These are phyloP conservation scores for Lachancea meyersii DNA, from an alignment of 805 yeast genomes.

Conservation along the genomic window DNA sequence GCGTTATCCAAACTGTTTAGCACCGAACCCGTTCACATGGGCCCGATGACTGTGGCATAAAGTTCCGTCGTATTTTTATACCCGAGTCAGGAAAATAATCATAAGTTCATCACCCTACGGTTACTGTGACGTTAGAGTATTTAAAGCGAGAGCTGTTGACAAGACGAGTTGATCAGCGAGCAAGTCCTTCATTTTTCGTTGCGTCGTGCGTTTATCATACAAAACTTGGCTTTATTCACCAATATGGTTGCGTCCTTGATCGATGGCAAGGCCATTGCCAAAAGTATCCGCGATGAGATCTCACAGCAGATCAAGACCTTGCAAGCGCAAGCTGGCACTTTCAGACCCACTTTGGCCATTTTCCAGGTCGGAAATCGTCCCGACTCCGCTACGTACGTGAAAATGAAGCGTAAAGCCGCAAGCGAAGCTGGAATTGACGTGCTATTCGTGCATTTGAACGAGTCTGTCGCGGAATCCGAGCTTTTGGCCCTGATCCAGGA, in stretches of 20 bases:
- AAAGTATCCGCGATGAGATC: conserved; percentile 45
- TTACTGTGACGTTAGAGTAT: neutral
- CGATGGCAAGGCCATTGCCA: conserved; percentile 58
- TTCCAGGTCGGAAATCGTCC: conserved; percentile 87
- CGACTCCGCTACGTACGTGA: conserved; percentile 86
- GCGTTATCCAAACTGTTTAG: neutral
- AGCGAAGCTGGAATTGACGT: conserved; percentile 73
- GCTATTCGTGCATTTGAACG: conserved; percentile 57
- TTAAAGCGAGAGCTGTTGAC: neutral
- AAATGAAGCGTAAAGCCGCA: conserved; percentile 88
- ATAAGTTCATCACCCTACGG: neutral
- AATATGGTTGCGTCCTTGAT: conserved; percentile 31
- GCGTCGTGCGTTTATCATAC: too few relatives aligned
- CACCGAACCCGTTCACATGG: conserved; percentile 1
- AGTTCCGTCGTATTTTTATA: neutral
- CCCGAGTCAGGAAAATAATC: conserved; percentile 2
- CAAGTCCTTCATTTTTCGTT: too few relatives aligned
- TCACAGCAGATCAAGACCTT: conserved; percentile 43
- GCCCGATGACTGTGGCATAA: neutral
- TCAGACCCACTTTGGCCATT: conserved; percentile 72
- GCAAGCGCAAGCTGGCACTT: conserved; percentile 41
- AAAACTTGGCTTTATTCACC: neutral
- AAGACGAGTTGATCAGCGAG: too few relatives aligned
- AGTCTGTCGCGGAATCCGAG: conserved; percentile 51
- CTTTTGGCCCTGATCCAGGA: conserved; percentile 52